Conservation (phyloP, 2,329 filamentous ascomycete genomes). For the Sporothrix brasiliensis region DNA sequence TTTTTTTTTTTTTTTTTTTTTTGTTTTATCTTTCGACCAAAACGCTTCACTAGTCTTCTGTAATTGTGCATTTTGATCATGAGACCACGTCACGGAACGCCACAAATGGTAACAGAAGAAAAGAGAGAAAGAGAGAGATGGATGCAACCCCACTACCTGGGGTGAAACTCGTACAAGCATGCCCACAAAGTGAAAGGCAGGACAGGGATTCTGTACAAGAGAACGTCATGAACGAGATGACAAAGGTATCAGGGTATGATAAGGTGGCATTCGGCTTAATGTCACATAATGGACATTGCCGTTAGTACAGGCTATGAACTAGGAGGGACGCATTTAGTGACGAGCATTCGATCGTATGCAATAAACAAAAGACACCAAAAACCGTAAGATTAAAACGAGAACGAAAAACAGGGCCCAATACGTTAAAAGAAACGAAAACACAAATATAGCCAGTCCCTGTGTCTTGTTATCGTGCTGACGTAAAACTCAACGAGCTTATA, state of each 20-base stretch:
- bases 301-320: no score
- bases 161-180: neutral
- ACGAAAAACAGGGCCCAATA: no score
- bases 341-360: constrained; percentile 2
- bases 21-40: no score
- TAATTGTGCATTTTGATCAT: constrained; percentile 26
- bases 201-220: no score
- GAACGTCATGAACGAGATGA: no score
- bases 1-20: no score
- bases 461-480: neutral
- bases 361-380: neutral
- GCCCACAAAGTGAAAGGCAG: no score
- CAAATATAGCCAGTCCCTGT: neutral
- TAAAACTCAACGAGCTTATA: neutral
- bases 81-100: neutral
- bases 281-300: no score
- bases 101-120: neutral
- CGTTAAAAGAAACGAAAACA: neutral
- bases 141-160: neutral
- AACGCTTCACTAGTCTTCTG: neutral
- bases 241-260: no score
- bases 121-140: neutral
- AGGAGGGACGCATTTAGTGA: neutral
- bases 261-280: no score
- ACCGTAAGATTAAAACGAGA: neutral